Conservation (phyloP, 2,329 filamentous ascomycete species). For the Beauveria caledonica region DNA sequence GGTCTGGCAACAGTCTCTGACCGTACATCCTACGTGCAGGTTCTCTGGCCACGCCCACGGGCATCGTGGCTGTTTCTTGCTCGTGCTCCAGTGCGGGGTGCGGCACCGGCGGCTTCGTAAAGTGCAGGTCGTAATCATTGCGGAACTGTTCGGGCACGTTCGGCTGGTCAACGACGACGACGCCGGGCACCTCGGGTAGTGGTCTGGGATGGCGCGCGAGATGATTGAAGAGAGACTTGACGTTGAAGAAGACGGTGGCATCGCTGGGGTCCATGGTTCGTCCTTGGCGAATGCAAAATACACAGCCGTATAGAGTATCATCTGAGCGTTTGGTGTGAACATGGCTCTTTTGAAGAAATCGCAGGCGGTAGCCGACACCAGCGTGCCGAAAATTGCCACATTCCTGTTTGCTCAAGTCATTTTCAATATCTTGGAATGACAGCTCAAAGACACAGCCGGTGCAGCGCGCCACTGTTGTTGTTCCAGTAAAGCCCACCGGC, state of each 20-base stretch:
- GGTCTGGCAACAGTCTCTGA: constrained; percentile 36
- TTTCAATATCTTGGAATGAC: constrained; percentile 43
- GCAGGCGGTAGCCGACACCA: constrained; percentile 41
- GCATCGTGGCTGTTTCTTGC: constrained; percentile 32
- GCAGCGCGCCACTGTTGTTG: constrained; percentile 41
- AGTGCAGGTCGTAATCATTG: constrained; percentile 48
- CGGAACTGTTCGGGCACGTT: constrained; percentile 30
- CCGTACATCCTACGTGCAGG: constrained; percentile 40
- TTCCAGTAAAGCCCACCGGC: constrained; percentile 36
- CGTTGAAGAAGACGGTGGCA: constrained; percentile 48
- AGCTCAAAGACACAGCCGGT: constrained; percentile 46
- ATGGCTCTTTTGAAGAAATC: constrained; percentile 50
- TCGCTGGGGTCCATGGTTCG: constrained; percentile 45
- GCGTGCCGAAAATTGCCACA: constrained; percentile 39
- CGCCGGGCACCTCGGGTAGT: constrained; percentile 38
- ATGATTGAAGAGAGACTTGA: constrained; percentile 44
- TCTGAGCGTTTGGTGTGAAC: constrained; percentile 40
- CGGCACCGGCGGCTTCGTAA: constrained; percentile 30
- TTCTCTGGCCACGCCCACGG: constrained; percentile 37
- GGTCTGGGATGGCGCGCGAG: constrained; percentile 46
- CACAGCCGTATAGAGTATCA: constrained; percentile 45
- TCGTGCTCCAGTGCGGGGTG: constrained; percentile 35
- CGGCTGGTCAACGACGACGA: constrained; percentile 39
- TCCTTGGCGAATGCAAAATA: constrained; percentile 44
- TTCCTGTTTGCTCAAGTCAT: constrained; percentile 40